These are phyloP conservation scores for Hypoxylon sp. DNA, from an alignment of 2,329 filamentous ascomycete genomes.

Conservation along the genomic window DNA sequence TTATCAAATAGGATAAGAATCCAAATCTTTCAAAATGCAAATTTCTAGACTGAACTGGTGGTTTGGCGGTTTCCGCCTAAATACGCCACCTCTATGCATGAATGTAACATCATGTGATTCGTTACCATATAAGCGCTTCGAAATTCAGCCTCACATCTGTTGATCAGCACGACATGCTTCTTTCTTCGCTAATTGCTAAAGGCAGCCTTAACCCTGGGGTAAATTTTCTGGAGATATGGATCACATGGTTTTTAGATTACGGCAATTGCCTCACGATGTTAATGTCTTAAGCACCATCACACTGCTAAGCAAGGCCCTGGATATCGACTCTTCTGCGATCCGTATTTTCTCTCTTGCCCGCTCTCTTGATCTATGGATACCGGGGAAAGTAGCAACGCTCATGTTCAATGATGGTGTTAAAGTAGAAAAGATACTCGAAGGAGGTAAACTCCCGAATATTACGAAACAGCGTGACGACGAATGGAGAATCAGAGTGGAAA, in stretches of 20 bases:
- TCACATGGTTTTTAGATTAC: slow-evolving; percentile 29
- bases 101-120: slow-evolving; percentile 1
- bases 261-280: slow-evolving; percentile 18
- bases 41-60: not conserved
- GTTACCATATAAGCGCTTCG: not conserved
- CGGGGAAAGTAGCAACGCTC: slow-evolving; percentile 27
- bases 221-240: slow-evolving; percentile 15
- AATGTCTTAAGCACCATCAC: slow-evolving; percentile 1
- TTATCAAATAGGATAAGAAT: not conserved
- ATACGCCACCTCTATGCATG: not conserved
- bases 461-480: slow-evolving; percentile 22
- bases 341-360: slow-evolving; percentile 28
- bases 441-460: not conserved
- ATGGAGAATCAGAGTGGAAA: slow-evolving; percentile 20
- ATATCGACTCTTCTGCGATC: slow-evolving; percentile 10
- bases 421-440: slow-evolving; percentile 12
- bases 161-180: not conserved
- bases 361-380: slow-evolving; percentile 27
- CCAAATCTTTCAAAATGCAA: not conserved
- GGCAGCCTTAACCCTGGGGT: not conserved
- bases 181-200: not conserved
- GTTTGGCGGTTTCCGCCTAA: not conserved
- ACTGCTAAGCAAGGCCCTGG: slow-evolving; percentile 20
- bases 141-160: slow-evolving; percentile 5
- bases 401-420: slow-evolving; percentile 14